Conservation (phyloP, 148 eudicot species). For the Vaccinium myrtillus region DNA sequence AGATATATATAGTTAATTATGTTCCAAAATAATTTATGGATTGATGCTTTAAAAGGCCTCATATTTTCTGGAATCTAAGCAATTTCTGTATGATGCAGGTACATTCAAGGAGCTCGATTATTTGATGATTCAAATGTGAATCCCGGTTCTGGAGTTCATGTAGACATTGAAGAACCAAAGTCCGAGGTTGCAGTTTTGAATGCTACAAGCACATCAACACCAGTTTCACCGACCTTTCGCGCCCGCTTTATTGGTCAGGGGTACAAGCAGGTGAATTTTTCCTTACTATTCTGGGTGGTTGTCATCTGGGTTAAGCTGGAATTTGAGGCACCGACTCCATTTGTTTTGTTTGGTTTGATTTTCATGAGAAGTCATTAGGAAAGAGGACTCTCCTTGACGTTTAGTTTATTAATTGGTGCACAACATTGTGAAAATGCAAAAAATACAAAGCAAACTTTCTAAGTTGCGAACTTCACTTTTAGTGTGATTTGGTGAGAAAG, state of each 20-base stretch:
- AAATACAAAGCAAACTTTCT: background rate
- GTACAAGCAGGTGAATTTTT: constrained; percentile 68
- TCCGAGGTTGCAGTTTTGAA: constrained; percentile 33
- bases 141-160: constrained; percentile 19
- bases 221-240: constrained; percentile 49
- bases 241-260: constrained; percentile 91
- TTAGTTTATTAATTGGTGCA: background rate
- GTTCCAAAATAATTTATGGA: background rate
- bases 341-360: background rate
- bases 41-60: background rate
- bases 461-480: background rate
- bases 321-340: background rate
- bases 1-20: background rate
- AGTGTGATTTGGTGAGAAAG: background rate
- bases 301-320: constrained; percentile 1
- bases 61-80: background rate
- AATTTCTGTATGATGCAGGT: constrained; percentile 32
- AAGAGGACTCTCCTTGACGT: background rate
- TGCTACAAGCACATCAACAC: constrained; percentile 28
- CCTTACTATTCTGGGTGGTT: background rate
- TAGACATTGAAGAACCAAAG: constrained; percentile 31
- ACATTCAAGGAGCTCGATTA: constrained; percentile 68
- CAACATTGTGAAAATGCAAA: background rate
- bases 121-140: constrained; percentile 35
- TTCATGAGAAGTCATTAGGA: background rate